A percentile compares a stretch with the other conserved stretches of the same genome.
Evolutionary conservation across 352 stramenopile species (phyloP).

Genomic region (Blastocystis sp.): DNA sequence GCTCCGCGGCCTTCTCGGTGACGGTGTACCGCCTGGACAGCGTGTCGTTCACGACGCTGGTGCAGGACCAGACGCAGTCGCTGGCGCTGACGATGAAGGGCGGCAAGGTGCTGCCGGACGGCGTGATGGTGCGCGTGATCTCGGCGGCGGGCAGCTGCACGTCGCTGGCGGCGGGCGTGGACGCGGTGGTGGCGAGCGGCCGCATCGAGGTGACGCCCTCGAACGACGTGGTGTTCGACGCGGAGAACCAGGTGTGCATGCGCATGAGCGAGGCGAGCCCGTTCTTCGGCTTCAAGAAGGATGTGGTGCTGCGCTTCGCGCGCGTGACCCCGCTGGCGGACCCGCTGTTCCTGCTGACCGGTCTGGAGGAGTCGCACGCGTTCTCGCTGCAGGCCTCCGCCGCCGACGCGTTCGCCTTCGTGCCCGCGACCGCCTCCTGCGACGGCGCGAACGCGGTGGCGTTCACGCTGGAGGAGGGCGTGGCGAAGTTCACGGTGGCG

Average conservation of each 20-base stretch:
- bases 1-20: neutral
- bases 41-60: slow-evolving; percentile 29
- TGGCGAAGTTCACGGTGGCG: slow-evolving; percentile 13
- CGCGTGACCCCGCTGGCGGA: slow-evolving; percentile 36
- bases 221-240: slow-evolving; percentile 40
- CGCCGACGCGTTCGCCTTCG: slow-evolving; percentile 29
- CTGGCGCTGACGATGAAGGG: slow-evolving; percentile 22
- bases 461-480: slow-evolving; percentile 47
- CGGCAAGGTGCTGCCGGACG: slow-evolving; percentile 6
- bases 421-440: neutral
- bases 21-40: slow-evolving; percentile 20
- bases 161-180: slow-evolving; percentile 24
- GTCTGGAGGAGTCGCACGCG: neutral
- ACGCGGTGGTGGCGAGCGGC: neutral
- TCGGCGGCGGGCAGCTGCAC: slow-evolving; percentile 28
- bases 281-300: slow-evolving; percentile 53
- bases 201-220: slow-evolving; percentile 41
- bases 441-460: neutral
- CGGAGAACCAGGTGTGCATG: slow-evolving; percentile 54
- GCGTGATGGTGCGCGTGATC: slow-evolving; percentile 46
- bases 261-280: neutral
- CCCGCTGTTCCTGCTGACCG: slow-evolving; percentile 40
- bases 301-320: slow-evolving; percentile 31
- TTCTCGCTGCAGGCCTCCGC: slow-evolving; percentile 22
- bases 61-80: slow-evolving; percentile 53